These are phyloP conservation scores for Pseudocercospora macadamiae DNA, from an alignment of 2,329 filamentous ascomycete species.

Conservation along the genomic window DNA sequence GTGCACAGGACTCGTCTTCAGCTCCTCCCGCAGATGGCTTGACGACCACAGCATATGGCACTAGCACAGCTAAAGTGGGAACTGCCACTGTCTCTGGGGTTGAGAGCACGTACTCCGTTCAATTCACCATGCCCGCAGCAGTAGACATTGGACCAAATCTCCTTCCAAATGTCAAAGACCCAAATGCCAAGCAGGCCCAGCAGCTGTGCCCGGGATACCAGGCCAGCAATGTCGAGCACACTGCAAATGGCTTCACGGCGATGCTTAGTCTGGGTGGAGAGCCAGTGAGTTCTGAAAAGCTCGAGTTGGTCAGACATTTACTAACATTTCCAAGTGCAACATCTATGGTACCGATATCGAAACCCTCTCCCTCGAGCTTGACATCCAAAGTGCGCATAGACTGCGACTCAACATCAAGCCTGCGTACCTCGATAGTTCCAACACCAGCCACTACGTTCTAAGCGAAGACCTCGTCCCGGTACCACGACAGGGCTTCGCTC, in stretches of 20 bases:
- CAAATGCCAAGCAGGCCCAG: constrained; percentile 65
- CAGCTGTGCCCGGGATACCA: constrained; percentile 61
- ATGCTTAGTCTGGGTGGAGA: constrained; percentile 56
- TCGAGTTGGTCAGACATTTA: neutral
- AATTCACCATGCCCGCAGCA: constrained; percentile 38
- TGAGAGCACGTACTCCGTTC: constrained; percentile 34
- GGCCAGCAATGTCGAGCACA: constrained; percentile 54
- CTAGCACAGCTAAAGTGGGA: constrained; percentile 23
- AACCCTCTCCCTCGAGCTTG: constrained; percentile 66
- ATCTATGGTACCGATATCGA: constrained; percentile 76
- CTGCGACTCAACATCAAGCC: constrained; percentile 73
- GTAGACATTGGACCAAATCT: constrained; percentile 43
- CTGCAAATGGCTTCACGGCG: constrained; percentile 54
- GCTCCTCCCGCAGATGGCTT: constrained; percentile 26
- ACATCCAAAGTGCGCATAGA: constrained; percentile 56
- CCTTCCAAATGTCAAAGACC: constrained; percentile 66
- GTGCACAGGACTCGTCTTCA: constrained; percentile 28
- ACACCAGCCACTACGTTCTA: constrained; percentile 58
- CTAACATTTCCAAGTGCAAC: constrained; percentile 56
- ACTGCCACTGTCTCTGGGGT: constrained; percentile 35
- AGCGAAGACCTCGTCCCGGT: constrained; percentile 65
- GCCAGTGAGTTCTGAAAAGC: constrained; percentile 35
- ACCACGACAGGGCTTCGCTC: constrained; percentile 51
- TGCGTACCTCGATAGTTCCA: constrained; percentile 55
- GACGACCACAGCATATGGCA: constrained; percentile 18